These are phyloP conservation scores for Nakazawaea holstii DNA, from an alignment of 805 yeast genomes.

Conservation along the genomic window DNA sequence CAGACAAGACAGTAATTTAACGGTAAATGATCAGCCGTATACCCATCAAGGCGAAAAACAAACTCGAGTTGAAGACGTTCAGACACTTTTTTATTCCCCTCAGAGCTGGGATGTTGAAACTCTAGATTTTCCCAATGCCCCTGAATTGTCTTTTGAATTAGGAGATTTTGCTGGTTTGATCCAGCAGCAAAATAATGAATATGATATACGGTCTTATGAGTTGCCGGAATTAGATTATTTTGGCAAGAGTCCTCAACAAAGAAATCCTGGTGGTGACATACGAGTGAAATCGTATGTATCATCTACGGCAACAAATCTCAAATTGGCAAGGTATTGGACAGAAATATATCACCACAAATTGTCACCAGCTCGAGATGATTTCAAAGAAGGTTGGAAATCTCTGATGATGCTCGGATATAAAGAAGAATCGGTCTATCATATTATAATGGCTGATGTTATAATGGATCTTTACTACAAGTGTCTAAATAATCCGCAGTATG, in stretches of 20 bases:
- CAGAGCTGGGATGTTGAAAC: no score
- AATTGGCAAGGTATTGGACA: background rate
- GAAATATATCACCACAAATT: background rate
- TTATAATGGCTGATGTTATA: slow-evolving; percentile 3
- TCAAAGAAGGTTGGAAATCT: slow-evolving; percentile 1
- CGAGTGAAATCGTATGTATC: background rate
- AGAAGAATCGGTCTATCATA: slow-evolving; percentile 1
- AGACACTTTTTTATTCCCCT: no score
- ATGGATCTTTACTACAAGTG: slow-evolving; percentile 1
- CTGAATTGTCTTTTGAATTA: no score
- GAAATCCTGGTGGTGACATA: background rate
- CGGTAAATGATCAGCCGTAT: background rate
- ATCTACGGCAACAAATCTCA: background rate
- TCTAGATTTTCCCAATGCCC: no score
- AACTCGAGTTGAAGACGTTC: no score
- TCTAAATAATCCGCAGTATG: background rate
- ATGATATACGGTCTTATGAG: no score
- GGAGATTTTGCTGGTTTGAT: no score
- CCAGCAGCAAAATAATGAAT: no score
- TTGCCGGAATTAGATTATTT: no score
- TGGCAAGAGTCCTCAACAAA: no score
- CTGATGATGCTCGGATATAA: slow-evolving; percentile 2
- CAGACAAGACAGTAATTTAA: background rate
- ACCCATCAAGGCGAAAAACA: no score
- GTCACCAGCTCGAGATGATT: background rate